phyloP scores from a whole-genome alignment of 2,329 filamentous ascomycete genomes.

The Aspergillus japonicus region DNA sequence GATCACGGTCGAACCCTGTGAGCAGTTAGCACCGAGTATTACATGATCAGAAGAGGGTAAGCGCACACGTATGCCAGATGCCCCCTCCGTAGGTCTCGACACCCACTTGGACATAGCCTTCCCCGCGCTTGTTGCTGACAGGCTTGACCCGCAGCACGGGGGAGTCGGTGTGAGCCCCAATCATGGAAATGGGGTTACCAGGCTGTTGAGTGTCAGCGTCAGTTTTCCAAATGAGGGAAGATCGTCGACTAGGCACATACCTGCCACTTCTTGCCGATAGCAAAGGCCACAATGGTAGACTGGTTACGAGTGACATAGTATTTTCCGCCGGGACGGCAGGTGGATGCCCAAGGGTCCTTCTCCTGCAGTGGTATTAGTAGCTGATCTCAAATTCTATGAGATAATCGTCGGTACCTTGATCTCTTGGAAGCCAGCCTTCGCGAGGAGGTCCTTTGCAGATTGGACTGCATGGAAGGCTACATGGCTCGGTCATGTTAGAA shows the following conservation, averaged over 20 bases:
- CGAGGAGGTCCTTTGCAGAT: constrained; percentile 71
- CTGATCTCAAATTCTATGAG: neutral
- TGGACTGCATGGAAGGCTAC: constrained; percentile 91
- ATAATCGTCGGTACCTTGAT: constrained; percentile 59
- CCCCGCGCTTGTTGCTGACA: constrained; percentile 80
- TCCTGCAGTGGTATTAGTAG: constrained; percentile 52
- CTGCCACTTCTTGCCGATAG: constrained; percentile 85
- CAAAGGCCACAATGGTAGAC: constrained; percentile 89
- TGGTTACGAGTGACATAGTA: constrained; percentile 95
- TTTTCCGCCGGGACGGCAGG: constrained; percentile 80
- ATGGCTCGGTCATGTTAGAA: constrained; percentile 2
- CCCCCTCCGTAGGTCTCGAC: constrained; percentile 97
- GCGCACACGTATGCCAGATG: constrained; percentile 83
- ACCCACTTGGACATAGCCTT: constrained; percentile 89
- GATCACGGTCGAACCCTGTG: constrained; percentile 83
- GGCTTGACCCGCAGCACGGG: constrained; percentile 91
- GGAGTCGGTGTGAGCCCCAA: constrained; percentile 95
- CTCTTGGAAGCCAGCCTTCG: constrained; percentile 79
- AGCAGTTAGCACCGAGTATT: constrained; percentile 14
- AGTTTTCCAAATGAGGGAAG: neutral
- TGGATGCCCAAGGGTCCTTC: constrained; percentile 81
- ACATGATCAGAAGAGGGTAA: neutral
- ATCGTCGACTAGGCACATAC: constrained; percentile 27
- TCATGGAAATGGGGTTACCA: constrained; percentile 85
- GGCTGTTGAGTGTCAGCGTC: constrained; percentile 46